Percentiles rank a stretch among this genome's conserved stretches.
Evolutionary conservation across 1,284 basidiomycete species (phyloP).

Genomic region (Moniliophthora roreri): DNA sequence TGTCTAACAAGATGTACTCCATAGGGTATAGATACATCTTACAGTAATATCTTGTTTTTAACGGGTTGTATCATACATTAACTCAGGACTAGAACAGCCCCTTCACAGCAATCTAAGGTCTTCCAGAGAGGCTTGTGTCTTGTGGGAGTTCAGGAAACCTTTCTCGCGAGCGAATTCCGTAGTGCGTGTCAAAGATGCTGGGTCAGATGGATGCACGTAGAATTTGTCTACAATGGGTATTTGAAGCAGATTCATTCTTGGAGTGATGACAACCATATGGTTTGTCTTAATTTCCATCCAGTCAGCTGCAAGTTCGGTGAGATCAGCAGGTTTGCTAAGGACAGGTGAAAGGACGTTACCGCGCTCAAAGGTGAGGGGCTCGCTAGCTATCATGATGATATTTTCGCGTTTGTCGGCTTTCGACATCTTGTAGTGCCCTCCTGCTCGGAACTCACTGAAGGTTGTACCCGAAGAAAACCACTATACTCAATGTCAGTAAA

Average conservation of each 20-base stretch:
- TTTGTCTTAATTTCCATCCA: conserved; percentile 98
- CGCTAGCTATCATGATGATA: conserved; percentile 92
- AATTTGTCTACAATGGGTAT: conserved; percentile 93
- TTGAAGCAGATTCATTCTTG: conserved; percentile 92
- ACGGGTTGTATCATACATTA: too few relatives aligned
- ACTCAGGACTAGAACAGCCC: too few relatives aligned
- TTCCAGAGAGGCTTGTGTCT: background rate
- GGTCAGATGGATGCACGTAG: conserved; percentile 79
- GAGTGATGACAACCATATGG: conserved; percentile 88
- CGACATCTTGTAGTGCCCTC: conserved; percentile 92
- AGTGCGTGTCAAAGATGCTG: conserved; percentile 58
- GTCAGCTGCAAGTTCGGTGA: conserved; percentile 55
- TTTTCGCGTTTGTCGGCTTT: conserved; percentile 96
- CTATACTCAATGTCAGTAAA: conserved; percentile 33
- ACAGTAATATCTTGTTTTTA: too few relatives aligned
- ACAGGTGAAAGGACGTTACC: conserved; percentile 42
- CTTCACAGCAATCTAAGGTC: too few relatives aligned
- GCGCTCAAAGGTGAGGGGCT: conserved; percentile 93
- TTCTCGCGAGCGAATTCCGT: conserved; percentile 76
- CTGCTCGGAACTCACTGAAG: conserved; percentile 89
- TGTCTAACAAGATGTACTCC: too few relatives aligned
- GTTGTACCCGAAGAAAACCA: conserved; percentile 96
- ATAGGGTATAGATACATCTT: too few relatives aligned
- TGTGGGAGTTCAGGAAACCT: conserved; percentile 46
- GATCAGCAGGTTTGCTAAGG: conserved; percentile 2